Base-by-base conservation (phyloP, 164 flowering plant species). In the Nelumbo lutea region DNA sequence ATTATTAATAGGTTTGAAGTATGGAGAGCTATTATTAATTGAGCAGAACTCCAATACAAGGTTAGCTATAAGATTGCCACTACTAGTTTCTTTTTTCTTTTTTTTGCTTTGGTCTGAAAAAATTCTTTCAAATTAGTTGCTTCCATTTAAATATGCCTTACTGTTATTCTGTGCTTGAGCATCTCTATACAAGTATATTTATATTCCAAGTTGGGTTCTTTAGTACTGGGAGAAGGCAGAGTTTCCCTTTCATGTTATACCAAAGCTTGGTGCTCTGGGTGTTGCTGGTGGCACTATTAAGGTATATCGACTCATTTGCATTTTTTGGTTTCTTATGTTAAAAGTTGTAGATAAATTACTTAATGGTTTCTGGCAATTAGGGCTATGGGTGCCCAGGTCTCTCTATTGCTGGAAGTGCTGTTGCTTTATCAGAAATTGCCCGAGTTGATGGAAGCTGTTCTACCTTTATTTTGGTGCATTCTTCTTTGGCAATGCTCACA, bases 171-270 rank as follows among this genome's bases (percentile, higher is more conserved):
- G 38, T 65, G 42, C 2, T 51, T 40, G 27, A 65, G 46, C 60
- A 42, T 9, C n/a, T 14, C 6, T 42, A 13, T 9, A n/a, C 15
- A 43, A 43, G 15, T 42, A 7, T 42, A 39, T 45, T 42, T 59
- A 7, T 39, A 6, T 43, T 42, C 48, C 2, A 41, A 8, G 14
- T 8, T 48, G 69, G 53, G 10, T 46, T 60, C 50, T 65, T 11
- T 82, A 95, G 98, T 92, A 89, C 65, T 95, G 99, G 99, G 99
- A 95, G 87, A 95, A 89, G 80, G 99, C 98, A 42, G 87, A 95
- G 76, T 94, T 94, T 80, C 98, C 98, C 5, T 94, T 89, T 80
- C 88, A 91, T 42, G 65, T 86, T 59, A 71, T 95, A 78, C 98
- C 99, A 64, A 90, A 88, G 75, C 84, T 95, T 66, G 96, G 80